Evolutionary conservation across 2,329 filamentous ascomycete genomes (phyloP).

Genomic region (Aspergillus quadricinctus): DNA sequence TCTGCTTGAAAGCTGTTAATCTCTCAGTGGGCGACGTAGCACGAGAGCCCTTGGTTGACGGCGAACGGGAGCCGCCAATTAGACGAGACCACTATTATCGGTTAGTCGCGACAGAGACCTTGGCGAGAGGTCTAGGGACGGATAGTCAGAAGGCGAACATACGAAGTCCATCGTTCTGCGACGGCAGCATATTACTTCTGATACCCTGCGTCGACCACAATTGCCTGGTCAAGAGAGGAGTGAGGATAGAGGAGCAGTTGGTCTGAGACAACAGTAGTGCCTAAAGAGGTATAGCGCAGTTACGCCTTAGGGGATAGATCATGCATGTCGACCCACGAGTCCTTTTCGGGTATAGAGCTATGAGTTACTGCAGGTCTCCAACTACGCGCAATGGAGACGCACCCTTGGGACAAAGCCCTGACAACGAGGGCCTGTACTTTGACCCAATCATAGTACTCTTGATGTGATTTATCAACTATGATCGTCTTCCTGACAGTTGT

Average conservation of each 20-base stretch:
- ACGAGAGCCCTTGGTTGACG: constrained; percentile 45
- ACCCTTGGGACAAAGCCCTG: not conserved
- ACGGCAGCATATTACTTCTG: constrained; percentile 28
- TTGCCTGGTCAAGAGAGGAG: constrained; percentile 3
- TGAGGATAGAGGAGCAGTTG: constrained; percentile 5
- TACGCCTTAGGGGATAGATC: not conserved
- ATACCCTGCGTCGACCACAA: constrained; percentile 9
- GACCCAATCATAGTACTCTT: not conserved
- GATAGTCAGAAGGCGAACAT: constrained; percentile 17
- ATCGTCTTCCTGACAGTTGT: not conserved
- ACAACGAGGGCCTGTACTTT: not conserved
- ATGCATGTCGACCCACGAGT: not conserved
- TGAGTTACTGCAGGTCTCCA: not conserved
- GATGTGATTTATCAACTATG: not conserved
- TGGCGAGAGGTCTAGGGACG: not conserved
- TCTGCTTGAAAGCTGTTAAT: constrained; percentile 57
- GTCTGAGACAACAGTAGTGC: not conserved
- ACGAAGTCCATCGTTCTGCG: constrained; percentile 43
- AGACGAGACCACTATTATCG: constrained; percentile 54
- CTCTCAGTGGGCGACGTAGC: constrained; percentile 56
- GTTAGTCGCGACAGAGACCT: constrained; percentile 5
- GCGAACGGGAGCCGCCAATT: constrained; percentile 52
- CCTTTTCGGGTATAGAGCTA: constrained; percentile 6
- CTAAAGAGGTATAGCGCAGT: not conserved
- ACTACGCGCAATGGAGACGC: not conserved